Evolutionary conservation across 108 stramenopile genomes (phyloP).

Genomic region (Stephanodiscus minutulus): DNA sequence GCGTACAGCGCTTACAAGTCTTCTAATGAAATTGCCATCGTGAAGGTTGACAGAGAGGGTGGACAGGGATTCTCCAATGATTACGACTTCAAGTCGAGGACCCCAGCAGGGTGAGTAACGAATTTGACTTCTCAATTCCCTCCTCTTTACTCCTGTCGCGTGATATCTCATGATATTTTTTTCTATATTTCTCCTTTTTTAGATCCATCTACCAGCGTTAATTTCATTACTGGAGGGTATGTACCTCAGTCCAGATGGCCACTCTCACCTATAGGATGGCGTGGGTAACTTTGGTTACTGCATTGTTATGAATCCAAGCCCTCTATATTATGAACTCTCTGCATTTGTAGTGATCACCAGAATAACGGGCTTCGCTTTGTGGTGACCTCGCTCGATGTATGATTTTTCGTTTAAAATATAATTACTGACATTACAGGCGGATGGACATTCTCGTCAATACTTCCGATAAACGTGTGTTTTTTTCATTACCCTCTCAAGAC

Average conservation of each 20-base stretch:
- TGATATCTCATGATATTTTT: background rate
- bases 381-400: conserved; percentile 8
- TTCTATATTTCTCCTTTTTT: background rate
- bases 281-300: background rate
- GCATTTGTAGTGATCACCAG: conserved; percentile 2
- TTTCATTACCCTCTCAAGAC: no score
- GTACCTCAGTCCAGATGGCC: background rate
- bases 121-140: background rate
- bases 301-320: conserved; percentile 1
- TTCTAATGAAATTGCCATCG: conserved; percentile 53
- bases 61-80: conserved; percentile 84
- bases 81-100: conserved; percentile 73
- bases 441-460: background rate
- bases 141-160: background rate
- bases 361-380: background rate
- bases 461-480: no score
- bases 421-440: conserved; percentile 6
- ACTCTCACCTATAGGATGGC: background rate
- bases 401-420: conserved; percentile 13
- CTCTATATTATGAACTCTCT: conserved; percentile 11
- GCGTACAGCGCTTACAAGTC: conserved; percentile 70
- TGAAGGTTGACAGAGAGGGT: conserved; percentile 38
- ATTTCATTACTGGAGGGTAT: background rate
- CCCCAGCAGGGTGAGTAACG: conserved; percentile 59
- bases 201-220: conserved; percentile 25